Evolutionary conservation across 176 grass and related monocot species (phyloP).

Genomic region (Coix lacrymajobi): DNA sequence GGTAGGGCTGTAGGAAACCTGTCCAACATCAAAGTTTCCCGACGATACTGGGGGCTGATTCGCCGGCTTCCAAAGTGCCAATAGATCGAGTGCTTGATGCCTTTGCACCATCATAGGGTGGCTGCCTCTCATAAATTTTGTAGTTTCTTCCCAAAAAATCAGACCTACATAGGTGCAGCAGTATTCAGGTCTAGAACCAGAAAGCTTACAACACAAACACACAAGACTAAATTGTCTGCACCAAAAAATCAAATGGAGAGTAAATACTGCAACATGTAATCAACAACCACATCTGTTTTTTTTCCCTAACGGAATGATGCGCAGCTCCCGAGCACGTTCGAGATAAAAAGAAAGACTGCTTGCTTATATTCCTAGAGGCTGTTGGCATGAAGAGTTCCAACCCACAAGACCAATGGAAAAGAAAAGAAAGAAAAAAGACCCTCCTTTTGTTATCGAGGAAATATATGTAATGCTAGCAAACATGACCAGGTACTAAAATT

Average conservation of each 20-base stretch:
- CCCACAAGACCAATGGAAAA: background rate
- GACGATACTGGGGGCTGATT: constrained; percentile 42
- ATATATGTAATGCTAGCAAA: background rate
- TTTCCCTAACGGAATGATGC: background rate
- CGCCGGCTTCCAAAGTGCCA: constrained; percentile 44
- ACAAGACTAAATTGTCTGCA: background rate
- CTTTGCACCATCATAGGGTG: constrained; percentile 38
- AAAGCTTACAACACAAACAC: background rate
- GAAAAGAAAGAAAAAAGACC: background rate
- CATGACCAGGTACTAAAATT: background rate
- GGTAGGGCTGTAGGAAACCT: constrained; percentile 55
- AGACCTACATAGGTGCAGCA: constrained; percentile 34
- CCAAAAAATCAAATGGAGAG: background rate
- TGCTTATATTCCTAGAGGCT: background rate
- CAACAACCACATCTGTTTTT: background rate
- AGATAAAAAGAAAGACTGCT: background rate
- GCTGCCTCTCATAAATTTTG: constrained; percentile 51
- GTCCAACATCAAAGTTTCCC: constrained; percentile 46
- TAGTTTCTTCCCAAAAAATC: constrained; percentile 59
- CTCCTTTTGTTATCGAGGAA: background rate
- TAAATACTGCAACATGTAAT: background rate
- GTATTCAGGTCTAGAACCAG: background rate
- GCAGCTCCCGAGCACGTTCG: background rate
- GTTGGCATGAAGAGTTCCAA: background rate
- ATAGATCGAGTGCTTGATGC: constrained; percentile 31